Base-by-base conservation (phyloP, 352 stramenopile genomes). In the Globisporangium paroecandrum region DNA sequence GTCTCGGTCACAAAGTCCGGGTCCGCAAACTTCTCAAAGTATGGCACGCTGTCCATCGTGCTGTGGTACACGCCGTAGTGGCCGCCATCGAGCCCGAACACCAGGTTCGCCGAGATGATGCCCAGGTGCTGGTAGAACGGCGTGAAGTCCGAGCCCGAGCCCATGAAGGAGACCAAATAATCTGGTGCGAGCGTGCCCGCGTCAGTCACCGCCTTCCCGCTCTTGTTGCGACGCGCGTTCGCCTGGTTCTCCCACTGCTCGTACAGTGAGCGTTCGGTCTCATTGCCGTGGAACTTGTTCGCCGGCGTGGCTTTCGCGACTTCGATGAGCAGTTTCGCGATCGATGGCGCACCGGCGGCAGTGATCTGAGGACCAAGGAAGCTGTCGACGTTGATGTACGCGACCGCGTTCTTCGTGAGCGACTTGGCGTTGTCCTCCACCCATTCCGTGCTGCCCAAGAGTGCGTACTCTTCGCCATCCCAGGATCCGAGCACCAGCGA, bases 321-420 rank as follows among this genome's bases (percentile, higher is more conserved):
- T 7, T 87, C 65, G 51, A 83, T 65, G 2, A 94, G 69, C 12
- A 94, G 68, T 8, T 77, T 71, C 12, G 82, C 78, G 57, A 97
- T 82, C 13, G 88, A 90, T 24, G 88, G 88, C 15, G 85, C 89
- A 13, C 83, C 78, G 32, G 71, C 76, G 7, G 84, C 87, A 4
- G 69, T 66, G 20, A 92, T 73, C 5, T 76, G 56, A 20, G 79
- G 63, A 2, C 90, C 90, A 0, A 83, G 77, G 6, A 95, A 85
- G 10, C 69, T 73, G 65, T 97, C 90, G 0, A 95, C 85, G 68
- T 97, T 97, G 27, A 97, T 77, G 71, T 97, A 97, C 13, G 82
- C 84, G 1, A 91, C 76, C 1, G 83, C 83, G 13, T 93, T 66
- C 38, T 82, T 62, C 25, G 87, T 75, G 49, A 93, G 68, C 24